Percentiles rank a stretch among this genome's conserved stretches.
These are phyloP conservation scores for Backusella westeae DNA, from an alignment of 192 early-diverging fungal species.

Conservation along the genomic window DNA sequence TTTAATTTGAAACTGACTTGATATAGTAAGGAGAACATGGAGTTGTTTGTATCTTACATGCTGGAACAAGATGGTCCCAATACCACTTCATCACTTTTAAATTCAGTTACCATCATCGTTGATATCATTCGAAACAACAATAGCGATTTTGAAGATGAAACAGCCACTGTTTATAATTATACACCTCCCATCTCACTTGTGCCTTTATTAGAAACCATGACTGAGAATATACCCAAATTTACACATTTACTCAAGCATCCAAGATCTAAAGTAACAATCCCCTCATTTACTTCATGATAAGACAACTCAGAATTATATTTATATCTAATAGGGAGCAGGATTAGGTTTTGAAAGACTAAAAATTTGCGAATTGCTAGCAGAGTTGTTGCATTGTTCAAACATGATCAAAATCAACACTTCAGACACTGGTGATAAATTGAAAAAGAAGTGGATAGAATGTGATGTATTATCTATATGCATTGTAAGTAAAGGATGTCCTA, in stretches of 20 bases:
- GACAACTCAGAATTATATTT: slow-evolving; percentile 68
- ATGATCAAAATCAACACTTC: slow-evolving; percentile 67
- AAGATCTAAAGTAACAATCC: slow-evolving; percentile 59
- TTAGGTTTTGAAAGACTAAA: slow-evolving; percentile 94
- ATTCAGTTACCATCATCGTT: slow-evolving; percentile 95
- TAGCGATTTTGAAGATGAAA: slow-evolving; percentile 32
- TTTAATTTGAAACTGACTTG: neutral
- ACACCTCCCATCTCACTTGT: slow-evolving; percentile 56
- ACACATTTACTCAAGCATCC: slow-evolving; percentile 74
- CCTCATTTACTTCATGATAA: slow-evolving; percentile 26
- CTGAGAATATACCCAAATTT: slow-evolving; percentile 72
- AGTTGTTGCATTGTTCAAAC: slow-evolving; percentile 90
- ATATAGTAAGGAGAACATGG: slow-evolving; percentile 69
- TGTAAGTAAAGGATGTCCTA: slow-evolving; percentile 17
- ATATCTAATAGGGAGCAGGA: slow-evolving; percentile 56
- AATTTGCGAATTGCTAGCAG: slow-evolving; percentile 97
- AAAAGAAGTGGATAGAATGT: slow-evolving; percentile 65
- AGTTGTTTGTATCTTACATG: slow-evolving; percentile 84
- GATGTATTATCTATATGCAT: slow-evolving; percentile 61
- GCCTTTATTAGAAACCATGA: slow-evolving; percentile 85
- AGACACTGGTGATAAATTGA: slow-evolving; percentile 62
- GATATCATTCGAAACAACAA: slow-evolving; percentile 98
- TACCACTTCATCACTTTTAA: slow-evolving; percentile 84
- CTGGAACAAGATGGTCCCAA: slow-evolving; percentile 71
- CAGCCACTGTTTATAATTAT: slow-evolving; percentile 20